Evolutionary conservation across 1,284 basidiomycete species (phyloP), one percentile per base, ranked within the genome.

Genomic region (Apiotrichum porosum): DNA sequence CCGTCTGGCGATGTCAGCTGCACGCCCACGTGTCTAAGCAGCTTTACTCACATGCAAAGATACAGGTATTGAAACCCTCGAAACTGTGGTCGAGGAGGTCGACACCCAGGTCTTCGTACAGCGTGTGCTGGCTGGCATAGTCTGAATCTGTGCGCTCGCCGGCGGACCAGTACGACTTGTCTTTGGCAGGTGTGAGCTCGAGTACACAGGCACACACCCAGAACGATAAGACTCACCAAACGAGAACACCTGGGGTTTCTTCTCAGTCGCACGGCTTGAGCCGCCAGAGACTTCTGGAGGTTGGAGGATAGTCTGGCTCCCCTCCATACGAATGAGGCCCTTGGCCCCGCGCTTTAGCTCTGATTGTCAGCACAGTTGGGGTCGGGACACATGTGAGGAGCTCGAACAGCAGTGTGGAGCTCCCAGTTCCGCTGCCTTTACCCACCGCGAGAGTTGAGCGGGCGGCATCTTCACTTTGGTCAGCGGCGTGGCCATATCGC

Each of bases 41-140:
- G n/a, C n/a, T n/a, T 22, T 32, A 85, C 91, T 80, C 76, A 95
- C 90, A 94, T 72, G 92, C 91, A 71, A 97, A 79, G 74, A 95
- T 94, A 80, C 90, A 94, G 45, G 92, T 90, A 78, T 98, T 97
- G 77, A 97, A 98, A 21, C 94, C 95, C 40, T 87, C 78, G 75
- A 97, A 97, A 37, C 88, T 85, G 72, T 97, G 93, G 69, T 97
- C 87, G 61, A 98, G 78, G 43, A 98, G 75, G 65, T 97, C 94
- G 71, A 87, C 85, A 37, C 95, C 95, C 30, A 98, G 75, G 77
- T 97, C 94, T 59, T 94, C 83, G 72, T 91, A 97, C 50, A 97
- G 77, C 0, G 91, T 97, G 69, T 92, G 83, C 68, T 97, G 92
- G 8, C 86, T 89, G 60, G 90, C 93, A 65, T 95, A 95, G 13